These are phyloP conservation scores for Xylaria sp. DNA, from an alignment of 2,329 filamentous ascomycete genomes.

Conservation along the genomic window DNA sequence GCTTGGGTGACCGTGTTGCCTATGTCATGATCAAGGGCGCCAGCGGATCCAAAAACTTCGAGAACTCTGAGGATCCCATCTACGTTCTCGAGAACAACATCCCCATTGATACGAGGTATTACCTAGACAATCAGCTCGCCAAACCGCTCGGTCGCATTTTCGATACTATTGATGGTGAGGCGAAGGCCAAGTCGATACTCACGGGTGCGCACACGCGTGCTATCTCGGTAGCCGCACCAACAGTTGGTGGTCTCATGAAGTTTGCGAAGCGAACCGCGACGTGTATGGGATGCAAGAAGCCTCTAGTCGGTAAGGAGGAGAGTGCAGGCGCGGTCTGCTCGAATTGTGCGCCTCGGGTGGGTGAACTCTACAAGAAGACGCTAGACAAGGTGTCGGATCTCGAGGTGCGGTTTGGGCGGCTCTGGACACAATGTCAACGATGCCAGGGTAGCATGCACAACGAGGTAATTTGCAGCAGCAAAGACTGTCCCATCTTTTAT, in stretches of 20 bases:
- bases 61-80: slow-evolving; percentile 96
- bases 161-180: slow-evolving; percentile 95
- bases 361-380: slow-evolving; percentile 93
- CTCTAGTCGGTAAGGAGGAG: slow-evolving; percentile 82
- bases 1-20: slow-evolving; percentile 92
- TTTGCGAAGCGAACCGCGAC: slow-evolving; percentile 98
- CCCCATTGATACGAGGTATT: slow-evolving; percentile 98
- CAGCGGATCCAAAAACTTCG: slow-evolving; percentile 91
- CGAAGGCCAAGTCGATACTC: slow-evolving; percentile 85
- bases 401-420: slow-evolving; percentile 88
- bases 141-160: slow-evolving; percentile 96
- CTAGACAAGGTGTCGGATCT: slow-evolving; percentile 89
- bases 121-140: slow-evolving; percentile 96
- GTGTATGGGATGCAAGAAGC: slow-evolving; percentile 99
- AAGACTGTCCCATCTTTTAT: slow-evolving; percentile 99
- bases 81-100: slow-evolving; percentile 98
- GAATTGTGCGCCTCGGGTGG: slow-evolving; percentile 84
- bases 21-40: slow-evolving; percentile 98
- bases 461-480: slow-evolving; percentile 95
- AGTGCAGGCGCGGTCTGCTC: slow-evolving; percentile 86
- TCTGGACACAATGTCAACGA: slow-evolving; percentile 98
- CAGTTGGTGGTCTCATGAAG: slow-evolving; percentile 95
- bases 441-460: slow-evolving; percentile 98
- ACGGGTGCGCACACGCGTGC: slow-evolving; percentile 95
- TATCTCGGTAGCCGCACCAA: slow-evolving; percentile 91